Evolutionary conservation across 176 grass and related monocot genomes (phyloP).

Genomic region (Rhynchospora breviuscula): DNA sequence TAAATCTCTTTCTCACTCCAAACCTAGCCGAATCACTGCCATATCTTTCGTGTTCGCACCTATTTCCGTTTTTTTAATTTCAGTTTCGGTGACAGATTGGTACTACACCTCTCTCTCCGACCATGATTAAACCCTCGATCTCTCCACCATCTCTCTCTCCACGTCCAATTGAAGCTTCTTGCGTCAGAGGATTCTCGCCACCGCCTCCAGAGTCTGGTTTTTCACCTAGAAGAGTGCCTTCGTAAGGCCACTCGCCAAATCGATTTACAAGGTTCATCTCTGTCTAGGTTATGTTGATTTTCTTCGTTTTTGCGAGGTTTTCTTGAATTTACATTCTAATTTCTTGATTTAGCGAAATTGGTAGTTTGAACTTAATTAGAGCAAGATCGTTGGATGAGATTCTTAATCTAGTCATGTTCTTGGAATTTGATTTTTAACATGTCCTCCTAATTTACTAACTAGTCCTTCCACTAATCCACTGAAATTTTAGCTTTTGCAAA

Average conservation of each 20-base stretch:
- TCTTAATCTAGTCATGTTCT: not conserved
- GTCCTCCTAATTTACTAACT: not conserved
- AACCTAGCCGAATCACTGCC: too few species aligned
- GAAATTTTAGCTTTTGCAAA: not conserved
- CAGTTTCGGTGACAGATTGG: too few species aligned
- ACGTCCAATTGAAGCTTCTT: constrained; percentile 60
- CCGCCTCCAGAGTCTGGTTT: constrained; percentile 75
- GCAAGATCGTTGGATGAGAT: not conserved
- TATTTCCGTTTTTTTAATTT: too few species aligned
- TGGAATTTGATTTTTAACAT: not conserved
- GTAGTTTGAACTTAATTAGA: not conserved
- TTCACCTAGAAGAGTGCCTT: constrained; percentile 69
- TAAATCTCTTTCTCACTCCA: too few species aligned
- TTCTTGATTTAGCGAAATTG: not conserved
- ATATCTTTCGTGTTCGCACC: too few species aligned
- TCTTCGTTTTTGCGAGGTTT: too few species aligned
- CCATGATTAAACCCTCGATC: too few species aligned
- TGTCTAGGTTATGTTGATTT: not conserved
- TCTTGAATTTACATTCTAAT: not conserved
- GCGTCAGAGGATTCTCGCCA: constrained; percentile 63
- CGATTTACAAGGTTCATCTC: constrained; percentile 33
- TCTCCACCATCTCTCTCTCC: too few species aligned
- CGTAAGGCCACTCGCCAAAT: constrained; percentile 41
- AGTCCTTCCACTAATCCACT: not conserved
- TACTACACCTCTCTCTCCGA: too few species aligned